phyloP scores from a whole-genome alignment of 129 eudicot genomes.

The Glebionis coronaria region DNA sequence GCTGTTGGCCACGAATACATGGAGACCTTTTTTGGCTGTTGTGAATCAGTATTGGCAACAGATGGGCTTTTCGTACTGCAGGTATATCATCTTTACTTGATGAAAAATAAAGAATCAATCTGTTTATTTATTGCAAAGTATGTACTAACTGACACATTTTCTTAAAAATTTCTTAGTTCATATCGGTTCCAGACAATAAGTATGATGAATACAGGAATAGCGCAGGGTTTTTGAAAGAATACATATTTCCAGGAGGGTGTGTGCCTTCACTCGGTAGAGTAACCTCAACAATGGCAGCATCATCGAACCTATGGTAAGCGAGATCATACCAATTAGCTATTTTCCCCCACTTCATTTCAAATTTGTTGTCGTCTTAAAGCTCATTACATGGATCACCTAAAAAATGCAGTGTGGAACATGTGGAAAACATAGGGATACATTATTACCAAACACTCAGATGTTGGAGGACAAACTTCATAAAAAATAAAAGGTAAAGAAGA shows the following conservation, averaged over 20 bases:
- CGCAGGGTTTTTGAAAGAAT: slow-evolving; percentile 82
- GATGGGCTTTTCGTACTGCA: slow-evolving; percentile 72
- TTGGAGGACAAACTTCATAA: slow-evolving; percentile 76
- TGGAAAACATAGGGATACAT: slow-evolving; percentile 85
- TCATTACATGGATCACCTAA: neutral
- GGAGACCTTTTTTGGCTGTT: slow-evolving; percentile 78
- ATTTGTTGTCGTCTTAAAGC: neutral
- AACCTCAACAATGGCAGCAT: slow-evolving; percentile 82
- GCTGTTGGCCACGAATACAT: slow-evolving; percentile 93
- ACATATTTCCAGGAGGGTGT: slow-evolving; percentile 90
- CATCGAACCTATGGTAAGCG: slow-evolving; percentile 75
- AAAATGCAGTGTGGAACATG: slow-evolving; percentile 69
- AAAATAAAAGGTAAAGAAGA: slow-evolving; percentile 53
- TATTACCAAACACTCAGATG: slow-evolving; percentile 75
- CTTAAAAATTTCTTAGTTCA: slow-evolving; percentile 43
- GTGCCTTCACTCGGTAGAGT: slow-evolving; percentile 81
- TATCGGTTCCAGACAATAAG: slow-evolving; percentile 79
- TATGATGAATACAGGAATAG: slow-evolving; percentile 78
- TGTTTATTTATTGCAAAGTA: neutral
- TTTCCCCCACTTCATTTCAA: no score
- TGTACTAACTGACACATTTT: no score
- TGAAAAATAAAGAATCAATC: neutral
- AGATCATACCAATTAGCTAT: neutral
- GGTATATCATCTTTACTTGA: slow-evolving; percentile 24
- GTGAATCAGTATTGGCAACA: slow-evolving; percentile 68